Percentiles rank a stretch among this genome's conserved stretches.
Evolutionary conservation across 768 basidiomycete genomes (phyloP).

Genomic region (Galerina marginata): DNA sequence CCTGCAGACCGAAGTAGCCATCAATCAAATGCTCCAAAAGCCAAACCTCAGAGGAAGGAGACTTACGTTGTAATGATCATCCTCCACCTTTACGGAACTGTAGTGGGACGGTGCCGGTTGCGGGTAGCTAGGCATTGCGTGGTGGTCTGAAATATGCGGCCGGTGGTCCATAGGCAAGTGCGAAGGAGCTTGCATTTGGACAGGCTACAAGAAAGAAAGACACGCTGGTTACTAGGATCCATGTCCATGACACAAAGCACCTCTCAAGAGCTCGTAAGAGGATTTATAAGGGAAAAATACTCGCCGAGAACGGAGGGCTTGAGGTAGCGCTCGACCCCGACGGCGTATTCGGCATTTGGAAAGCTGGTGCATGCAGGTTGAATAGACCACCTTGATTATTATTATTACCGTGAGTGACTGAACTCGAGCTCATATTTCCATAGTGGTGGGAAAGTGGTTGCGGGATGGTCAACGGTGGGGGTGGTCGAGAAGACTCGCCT

Average conservation of each 20-base stretch:
- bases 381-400: conserved; percentile 47
- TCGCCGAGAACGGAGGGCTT: conserved; percentile 87
- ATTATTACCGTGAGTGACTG: conserved; percentile 41
- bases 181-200: conserved; percentile 66
- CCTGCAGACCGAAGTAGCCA: background rate
- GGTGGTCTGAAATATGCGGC: conserved; percentile 44
- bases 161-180: conserved; percentile 57
- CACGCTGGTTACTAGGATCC: conserved; percentile 63
- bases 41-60: background rate
- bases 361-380: conserved; percentile 59
- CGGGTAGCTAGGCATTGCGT: conserved; percentile 45
- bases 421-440: conserved; percentile 41
- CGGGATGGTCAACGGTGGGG: conserved; percentile 67
- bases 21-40: too few species aligned
- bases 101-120: conserved; percentile 50
- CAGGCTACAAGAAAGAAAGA: conserved; percentile 60
- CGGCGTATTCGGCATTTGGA: conserved; percentile 73
- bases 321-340: conserved; percentile 76
- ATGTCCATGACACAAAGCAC: conserved; percentile 39
- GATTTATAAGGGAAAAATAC: conserved; percentile 55
- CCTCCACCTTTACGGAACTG: conserved; percentile 68
- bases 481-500: conserved; percentile 45
- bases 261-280: conserved; percentile 32
- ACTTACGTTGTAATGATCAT: conserved; percentile 62
- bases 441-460: conserved; percentile 62